Conservation (phyloP, 2,329 filamentous ascomycete species). For the Cytospora leucostoma region DNA sequence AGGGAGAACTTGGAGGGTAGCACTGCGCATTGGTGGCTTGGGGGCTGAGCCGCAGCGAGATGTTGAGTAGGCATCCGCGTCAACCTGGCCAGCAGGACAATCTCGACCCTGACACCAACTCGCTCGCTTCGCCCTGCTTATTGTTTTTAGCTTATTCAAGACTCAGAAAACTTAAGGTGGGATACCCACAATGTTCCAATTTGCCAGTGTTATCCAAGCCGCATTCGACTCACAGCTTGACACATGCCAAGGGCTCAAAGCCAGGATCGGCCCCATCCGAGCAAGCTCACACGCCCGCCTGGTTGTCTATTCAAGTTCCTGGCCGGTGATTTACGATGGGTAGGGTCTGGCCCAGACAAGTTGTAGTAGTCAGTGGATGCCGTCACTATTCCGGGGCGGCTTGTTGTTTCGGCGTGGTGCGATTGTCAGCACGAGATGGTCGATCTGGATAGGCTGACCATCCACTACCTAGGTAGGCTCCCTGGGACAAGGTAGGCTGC, state of each 20-base stretch:
- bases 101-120: background rate
- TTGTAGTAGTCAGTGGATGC: background rate
- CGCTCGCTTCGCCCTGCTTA: background rate
- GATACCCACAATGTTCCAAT: background rate
- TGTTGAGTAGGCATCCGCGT: background rate
- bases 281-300: background rate
- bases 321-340: background rate
- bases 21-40: background rate
- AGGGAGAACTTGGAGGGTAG: background rate
- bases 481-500: background rate
- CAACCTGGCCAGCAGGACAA: background rate
- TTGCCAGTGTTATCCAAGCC: background rate
- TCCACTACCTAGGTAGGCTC: background rate
- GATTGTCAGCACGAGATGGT: background rate
- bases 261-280: background rate
- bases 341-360: background rate
- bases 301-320: background rate
- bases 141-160: background rate
- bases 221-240: slow-evolving; percentile 3
- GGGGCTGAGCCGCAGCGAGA: background rate
- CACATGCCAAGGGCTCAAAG: too few species aligned
- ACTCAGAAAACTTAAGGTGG: background rate
- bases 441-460: background rate
- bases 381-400: background rate
- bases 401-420: background rate